These are phyloP conservation scores for Leccinum incarnatum DNA, from an alignment of 768 basidiomycete species.

Conservation along the genomic window DNA sequence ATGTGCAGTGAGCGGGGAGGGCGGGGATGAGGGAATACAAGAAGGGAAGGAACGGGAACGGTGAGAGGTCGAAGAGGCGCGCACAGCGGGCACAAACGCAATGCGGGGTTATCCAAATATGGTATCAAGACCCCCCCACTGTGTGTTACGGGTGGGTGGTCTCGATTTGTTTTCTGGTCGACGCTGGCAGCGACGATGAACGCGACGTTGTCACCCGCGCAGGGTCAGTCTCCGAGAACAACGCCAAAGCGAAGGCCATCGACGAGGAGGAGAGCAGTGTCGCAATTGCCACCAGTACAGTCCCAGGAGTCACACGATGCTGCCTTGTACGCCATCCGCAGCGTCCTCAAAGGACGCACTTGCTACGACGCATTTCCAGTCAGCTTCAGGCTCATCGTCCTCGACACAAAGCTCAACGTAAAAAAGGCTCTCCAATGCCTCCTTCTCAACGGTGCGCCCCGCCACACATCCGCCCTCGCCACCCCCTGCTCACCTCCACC, in stretches of 20 bases:
- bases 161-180: background rate
- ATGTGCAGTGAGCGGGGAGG: background rate
- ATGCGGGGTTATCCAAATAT: conserved; percentile 9
- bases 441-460: conserved; percentile 63
- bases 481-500: background rate
- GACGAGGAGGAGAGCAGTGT: conserved; percentile 52
- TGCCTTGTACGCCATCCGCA: conserved; percentile 68
- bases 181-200: conserved; percentile 34
- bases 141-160: background rate
- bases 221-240: conserved; percentile 42
- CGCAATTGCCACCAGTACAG: conserved; percentile 54
- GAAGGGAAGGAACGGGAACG: background rate
- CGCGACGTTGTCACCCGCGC: conserved; percentile 47
- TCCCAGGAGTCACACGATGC: conserved; percentile 64
- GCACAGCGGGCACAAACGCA: conserved; percentile 16
- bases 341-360: conserved; percentile 79
- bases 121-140: conserved; percentile 15
- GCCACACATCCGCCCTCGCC: background rate
- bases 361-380: conserved; percentile 98
- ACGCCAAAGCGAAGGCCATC: conserved; percentile 53
- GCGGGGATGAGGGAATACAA: background rate
- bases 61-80: background rate
- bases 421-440: conserved; percentile 92
- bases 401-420: conserved; percentile 94
- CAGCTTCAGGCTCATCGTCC: conserved; percentile 92